Base-by-base conservation (phyloP, 306 rosid genomes). In the Delonix regia region DNA sequence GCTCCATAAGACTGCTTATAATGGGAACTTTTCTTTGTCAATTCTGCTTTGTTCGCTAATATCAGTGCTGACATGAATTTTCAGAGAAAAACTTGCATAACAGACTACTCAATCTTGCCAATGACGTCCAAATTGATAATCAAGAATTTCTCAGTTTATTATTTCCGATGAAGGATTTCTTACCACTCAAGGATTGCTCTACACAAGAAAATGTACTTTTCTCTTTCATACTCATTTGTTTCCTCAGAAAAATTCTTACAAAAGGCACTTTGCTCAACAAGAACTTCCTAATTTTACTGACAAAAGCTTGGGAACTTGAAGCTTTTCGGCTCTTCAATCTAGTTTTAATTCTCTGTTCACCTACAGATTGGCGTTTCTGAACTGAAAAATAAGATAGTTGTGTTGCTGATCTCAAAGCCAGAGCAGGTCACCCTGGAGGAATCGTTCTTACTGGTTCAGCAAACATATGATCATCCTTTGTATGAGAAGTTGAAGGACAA, bases 361-460 rank as follows among this genome's bases (percentile, higher is more conserved):
- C 77, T 14, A 70, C 90, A 91, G 97, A 33, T 87, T 68, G 84
- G 88, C 44, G 84, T 89, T 65, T 38, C 87, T 68, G 86, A 83
- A 44, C 82, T 91, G 74, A 79, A 84, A 64, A 74, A 77, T 78
- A 84, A 84, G 89, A 77, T 65, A 59, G 88, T 89, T 16, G 25
- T 91, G 65, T 77, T 91, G 69, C 69, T 91, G 75, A 79, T 89
- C 81, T 73, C 97, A 68, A 82, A 83, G 82, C 87, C 92, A 51
- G 86, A 80, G 76, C 57, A 80, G 48, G 81, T 83, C 33, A 19
- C 75, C 2, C 59, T 64, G 16, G 88, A 89, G 48, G 77, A 84
- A 48, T 66, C 75, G 62, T 86, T 87, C 75, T 83, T 84, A 14
- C 76, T 91, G 39, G 83, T 85, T 86, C 89, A 87, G 57, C 92